Evolutionary conservation across 2,329 filamentous ascomycete species (phyloP).

Genomic region (Chaetomium strumarium): DNA sequence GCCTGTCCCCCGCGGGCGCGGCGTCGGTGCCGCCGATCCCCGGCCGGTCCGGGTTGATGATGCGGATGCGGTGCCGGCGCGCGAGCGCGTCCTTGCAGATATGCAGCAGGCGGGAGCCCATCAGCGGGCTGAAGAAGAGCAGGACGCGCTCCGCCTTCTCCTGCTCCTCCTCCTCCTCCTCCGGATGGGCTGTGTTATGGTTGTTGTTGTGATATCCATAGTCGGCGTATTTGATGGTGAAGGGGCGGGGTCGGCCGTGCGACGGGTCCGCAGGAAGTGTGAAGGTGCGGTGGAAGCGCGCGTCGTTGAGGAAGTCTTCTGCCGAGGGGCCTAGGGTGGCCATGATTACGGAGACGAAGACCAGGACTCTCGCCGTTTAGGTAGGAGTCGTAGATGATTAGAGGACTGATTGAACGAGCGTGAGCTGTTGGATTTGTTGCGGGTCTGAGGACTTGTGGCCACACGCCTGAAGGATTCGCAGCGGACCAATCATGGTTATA

Average conservation of each 20-base stretch:
- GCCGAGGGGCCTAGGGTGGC: neutral
- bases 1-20: constrained; percentile 19
- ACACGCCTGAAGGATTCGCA: no score
- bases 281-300: constrained; percentile 17
- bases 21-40: constrained; percentile 33
- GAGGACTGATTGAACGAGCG: no score
- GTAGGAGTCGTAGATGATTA: no score
- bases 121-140: constrained; percentile 28
- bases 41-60: constrained; percentile 32
- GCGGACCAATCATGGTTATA: no score
- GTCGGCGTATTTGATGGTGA: constrained; percentile 28
- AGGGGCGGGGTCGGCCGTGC: constrained; percentile 11
- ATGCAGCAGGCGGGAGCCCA: constrained; percentile 29
- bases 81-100: constrained; percentile 31
- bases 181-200: no score
- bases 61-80: constrained; percentile 28
- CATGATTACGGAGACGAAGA: no score
- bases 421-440: no score
- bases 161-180: no score
- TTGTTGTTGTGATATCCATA: constrained; percentile 29
- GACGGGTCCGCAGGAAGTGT: constrained; percentile 22
- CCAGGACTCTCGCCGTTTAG: no score
- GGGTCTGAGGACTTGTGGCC: no score
- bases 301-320: neutral
- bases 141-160: constrained; percentile 28